A percentile compares a stretch with the other conserved stretches of the same genome.
phyloP scores from a whole-genome alignment of 257 asterid genomes.

The Solanum sparsipilum region DNA sequence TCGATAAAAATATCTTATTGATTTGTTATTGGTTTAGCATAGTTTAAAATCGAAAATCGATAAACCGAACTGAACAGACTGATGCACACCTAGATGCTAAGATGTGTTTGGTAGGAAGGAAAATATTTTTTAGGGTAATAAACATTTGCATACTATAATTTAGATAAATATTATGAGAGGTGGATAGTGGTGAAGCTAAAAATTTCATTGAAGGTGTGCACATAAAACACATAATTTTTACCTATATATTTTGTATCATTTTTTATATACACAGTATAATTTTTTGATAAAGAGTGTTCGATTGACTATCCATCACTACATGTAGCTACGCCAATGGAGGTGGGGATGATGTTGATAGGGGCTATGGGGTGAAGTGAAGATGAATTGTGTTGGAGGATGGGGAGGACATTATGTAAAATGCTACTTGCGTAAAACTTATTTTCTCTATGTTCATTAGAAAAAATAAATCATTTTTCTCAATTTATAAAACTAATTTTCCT shows the following conservation, averaged over 20 bases:
- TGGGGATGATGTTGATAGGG: neutral
- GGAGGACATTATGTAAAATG: neutral
- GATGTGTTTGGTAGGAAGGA: neutral
- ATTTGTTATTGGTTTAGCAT: too few relatives aligned
- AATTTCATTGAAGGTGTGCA: neutral
- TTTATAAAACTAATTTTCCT: neutral
- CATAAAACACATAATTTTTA: too few relatives aligned
- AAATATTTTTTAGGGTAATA: neutral
- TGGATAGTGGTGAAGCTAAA: neutral
- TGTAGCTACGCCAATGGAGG: too few relatives aligned
- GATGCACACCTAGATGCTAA: too few relatives aligned
- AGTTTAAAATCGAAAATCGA: too few relatives aligned
- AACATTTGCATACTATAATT: too few relatives aligned
- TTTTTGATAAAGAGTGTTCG: fast-evolving
- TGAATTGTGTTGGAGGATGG: fast-evolving
- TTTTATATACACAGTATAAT: too few relatives aligned
- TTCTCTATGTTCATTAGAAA: neutral
- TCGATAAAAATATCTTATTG: too few relatives aligned
- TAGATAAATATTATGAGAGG: neutral
- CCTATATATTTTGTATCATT: too few relatives aligned
- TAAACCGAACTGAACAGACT: too few relatives aligned
- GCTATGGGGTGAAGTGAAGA: neutral
- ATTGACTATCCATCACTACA: neutral
- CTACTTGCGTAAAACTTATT: too few relatives aligned
- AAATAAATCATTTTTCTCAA: neutral